Base-by-base conservation (phyloP, 805 yeast species). In the Candida oleophila region DNA sequence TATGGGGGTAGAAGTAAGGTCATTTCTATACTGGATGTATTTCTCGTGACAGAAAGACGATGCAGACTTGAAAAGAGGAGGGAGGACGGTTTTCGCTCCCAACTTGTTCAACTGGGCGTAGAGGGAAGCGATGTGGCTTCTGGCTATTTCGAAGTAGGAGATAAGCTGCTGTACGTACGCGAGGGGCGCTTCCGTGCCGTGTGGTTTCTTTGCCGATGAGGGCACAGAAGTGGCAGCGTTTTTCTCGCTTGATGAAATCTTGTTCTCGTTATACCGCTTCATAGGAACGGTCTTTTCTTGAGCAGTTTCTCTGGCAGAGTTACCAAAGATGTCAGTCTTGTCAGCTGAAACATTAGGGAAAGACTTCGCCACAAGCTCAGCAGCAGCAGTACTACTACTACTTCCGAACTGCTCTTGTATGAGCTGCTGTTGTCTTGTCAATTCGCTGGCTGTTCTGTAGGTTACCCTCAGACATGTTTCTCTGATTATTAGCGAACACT, bases 401-500 rank as follows among this genome's bases (percentile, higher is more conserved):
- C 11, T 25, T 11, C 11, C 8, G 20, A 25, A 25, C 11, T 25
- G 30, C 11, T 25, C 30, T 25, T 18, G 20, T 18, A 8, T 9
- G 5, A 16, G 39, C 21, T 36, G 39, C 19, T 36, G 39, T 16
- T 36, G 39, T 12, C 39, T 36, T 9, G 14, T 36, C 22, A 36
- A 36, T 7, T 36, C 39, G 12, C 39, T 36, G n/a, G 18, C 39
- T 15, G 39, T 7, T 48, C 71, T 53, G 52, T 57, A 64, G 56
- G 68, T 69, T 11, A 78, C 65, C 32, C 73, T 62, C 5, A 71
- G 63, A 34, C 79, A 74, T 3, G 78, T 71, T 41, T 70, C 76
- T 20, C 74, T 74, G 43, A 86, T 76, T 4, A 81, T 76, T 43
- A 71, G 62, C 7, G 82, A 64, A 56, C 89, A 81, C 55, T 84